Evolutionary conservation across 352 stramenopile genomes (phyloP).

Genomic region (Pythium aphanidermatum): DNA sequence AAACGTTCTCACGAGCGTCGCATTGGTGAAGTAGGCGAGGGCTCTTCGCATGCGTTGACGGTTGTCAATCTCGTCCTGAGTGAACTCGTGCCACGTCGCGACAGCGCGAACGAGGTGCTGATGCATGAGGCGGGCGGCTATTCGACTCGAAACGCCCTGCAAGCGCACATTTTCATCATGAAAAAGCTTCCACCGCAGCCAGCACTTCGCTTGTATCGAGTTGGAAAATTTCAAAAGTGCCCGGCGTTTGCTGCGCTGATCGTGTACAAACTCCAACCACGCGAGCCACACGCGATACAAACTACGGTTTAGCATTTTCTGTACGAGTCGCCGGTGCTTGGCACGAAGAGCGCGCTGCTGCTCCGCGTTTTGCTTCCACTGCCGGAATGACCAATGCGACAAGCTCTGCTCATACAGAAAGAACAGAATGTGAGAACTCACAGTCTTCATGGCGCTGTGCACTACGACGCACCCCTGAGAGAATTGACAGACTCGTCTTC

Average conservation of each 20-base stretch:
- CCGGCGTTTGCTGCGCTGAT: conserved; percentile 46
- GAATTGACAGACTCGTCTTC: conserved; percentile 60
- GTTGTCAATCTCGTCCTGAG: conserved; percentile 38
- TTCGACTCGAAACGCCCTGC: conserved; percentile 30
- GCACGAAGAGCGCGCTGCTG: conserved; percentile 31
- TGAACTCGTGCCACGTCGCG: conserved; percentile 59
- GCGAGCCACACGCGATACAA: conserved; percentile 48
- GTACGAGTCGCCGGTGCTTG: conserved; percentile 40
- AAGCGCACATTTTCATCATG: conserved; percentile 36
- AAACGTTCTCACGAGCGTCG: conserved; percentile 51
- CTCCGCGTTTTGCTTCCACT: conserved; percentile 44
- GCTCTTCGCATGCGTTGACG: conserved; percentile 47
- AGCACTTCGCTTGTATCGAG: conserved; percentile 62
- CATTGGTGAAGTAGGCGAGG: conserved; percentile 61
- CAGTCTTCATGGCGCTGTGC: too few relatives aligned
- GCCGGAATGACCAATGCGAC: conserved; percentile 57
- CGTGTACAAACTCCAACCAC: conserved; percentile 50
- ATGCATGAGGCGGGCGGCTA: conserved; percentile 39
- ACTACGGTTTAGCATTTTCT: conserved; percentile 48
- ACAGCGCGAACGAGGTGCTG: conserved; percentile 37
- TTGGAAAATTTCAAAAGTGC: conserved; percentile 55
- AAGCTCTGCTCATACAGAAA: conserved; percentile 33
- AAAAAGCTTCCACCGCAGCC: conserved; percentile 40
- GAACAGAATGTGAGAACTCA: not conserved
- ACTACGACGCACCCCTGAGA: conserved; percentile 58